Evolutionary conservation across 192 early-diverging fungal genomes (phyloP).

Genomic region (Coemansia sp.): DNA sequence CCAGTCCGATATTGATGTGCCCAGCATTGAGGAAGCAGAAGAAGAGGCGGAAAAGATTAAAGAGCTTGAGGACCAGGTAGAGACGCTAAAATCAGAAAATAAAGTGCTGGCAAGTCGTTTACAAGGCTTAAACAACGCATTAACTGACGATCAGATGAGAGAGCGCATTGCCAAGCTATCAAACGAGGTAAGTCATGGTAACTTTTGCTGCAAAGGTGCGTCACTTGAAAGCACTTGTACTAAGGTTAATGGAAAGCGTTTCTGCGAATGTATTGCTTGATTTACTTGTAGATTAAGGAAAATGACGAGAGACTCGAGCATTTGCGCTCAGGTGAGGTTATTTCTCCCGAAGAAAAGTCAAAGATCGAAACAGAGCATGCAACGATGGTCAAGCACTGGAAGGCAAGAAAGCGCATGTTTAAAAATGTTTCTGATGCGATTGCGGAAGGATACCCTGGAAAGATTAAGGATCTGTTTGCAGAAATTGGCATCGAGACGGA

Average conservation of each 20-base stretch:
- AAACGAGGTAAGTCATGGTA: constrained; percentile 17
- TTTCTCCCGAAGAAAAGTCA: constrained; percentile 42
- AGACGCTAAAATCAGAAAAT: constrained; percentile 31
- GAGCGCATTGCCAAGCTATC: constrained; percentile 40
- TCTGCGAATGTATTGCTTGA: neutral
- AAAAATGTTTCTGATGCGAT: constrained; percentile 56
- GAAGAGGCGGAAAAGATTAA: constrained; percentile 42
- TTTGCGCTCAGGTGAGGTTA: constrained; percentile 45
- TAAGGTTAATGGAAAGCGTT: too few species aligned
- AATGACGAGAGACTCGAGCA: constrained; percentile 36
- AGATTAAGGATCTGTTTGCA: constrained; percentile 56
- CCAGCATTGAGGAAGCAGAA: constrained; percentile 45
- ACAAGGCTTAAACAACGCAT: constrained; percentile 28
- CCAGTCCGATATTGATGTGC: constrained; percentile 32
- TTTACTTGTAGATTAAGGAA: constrained; percentile 13
- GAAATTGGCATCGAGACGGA: constrained; percentile 64
- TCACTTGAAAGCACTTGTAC: too few species aligned
- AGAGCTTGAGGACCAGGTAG: constrained; percentile 25
- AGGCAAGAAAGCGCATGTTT: constrained; percentile 59
- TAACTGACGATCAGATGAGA: constrained; percentile 48
- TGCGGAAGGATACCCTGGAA: constrained; percentile 56
- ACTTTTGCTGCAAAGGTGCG: too few species aligned
- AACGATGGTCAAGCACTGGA: constrained; percentile 57
- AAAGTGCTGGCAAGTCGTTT: constrained; percentile 19
- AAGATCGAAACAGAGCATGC: constrained; percentile 33